Conservation (phyloP, 2,329 filamentous ascomycete species). For the Macrophomina phaseolina region DNA sequence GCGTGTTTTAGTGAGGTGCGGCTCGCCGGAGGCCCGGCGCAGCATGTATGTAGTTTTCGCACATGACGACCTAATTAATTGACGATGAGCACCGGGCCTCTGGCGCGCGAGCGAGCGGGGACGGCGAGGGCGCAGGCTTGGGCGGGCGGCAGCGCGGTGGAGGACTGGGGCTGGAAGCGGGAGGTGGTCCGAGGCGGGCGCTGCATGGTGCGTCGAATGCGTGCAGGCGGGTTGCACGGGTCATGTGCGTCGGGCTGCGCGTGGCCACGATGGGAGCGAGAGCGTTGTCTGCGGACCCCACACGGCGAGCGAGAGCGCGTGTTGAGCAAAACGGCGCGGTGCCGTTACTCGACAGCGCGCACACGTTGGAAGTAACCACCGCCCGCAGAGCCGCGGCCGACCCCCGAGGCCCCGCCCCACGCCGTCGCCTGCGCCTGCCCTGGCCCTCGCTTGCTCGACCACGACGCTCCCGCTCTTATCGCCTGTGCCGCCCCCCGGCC, state of each 20-base stretch:
- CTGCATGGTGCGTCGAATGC: constrained; percentile 12
- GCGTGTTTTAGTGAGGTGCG: constrained; percentile 14
- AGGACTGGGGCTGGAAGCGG: constrained; percentile 4
- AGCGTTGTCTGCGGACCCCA: background rate
- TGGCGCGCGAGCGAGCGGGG: background rate
- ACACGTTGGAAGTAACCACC: constrained; percentile 12
- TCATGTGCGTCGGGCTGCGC: constrained; percentile 24
- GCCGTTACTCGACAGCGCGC: constrained; percentile 11
- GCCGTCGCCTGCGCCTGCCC: background rate
- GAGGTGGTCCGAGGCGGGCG: constrained; percentile 5
- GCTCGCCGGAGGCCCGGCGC: background rate
- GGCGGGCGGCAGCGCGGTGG: background rate
- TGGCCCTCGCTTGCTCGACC: background rate
- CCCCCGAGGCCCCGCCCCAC: background rate
- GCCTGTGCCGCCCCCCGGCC: background rate
- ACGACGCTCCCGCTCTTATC: constrained; percentile 1
- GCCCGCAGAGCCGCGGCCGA: constrained; percentile 18
- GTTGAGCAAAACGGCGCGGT: constrained; percentile 10
- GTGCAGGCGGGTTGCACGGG: constrained; percentile 1
- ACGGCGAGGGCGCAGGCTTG: background rate
- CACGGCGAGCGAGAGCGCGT: constrained; percentile 15
- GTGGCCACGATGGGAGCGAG: constrained; percentile 15
- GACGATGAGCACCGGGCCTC: background rate
- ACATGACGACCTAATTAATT: constrained; percentile 10
- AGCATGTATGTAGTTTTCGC: constrained; percentile 4